These are phyloP conservation scores for Ramaria sp. DNA, from an alignment of 768 basidiomycete species.

Conservation along the genomic window DNA sequence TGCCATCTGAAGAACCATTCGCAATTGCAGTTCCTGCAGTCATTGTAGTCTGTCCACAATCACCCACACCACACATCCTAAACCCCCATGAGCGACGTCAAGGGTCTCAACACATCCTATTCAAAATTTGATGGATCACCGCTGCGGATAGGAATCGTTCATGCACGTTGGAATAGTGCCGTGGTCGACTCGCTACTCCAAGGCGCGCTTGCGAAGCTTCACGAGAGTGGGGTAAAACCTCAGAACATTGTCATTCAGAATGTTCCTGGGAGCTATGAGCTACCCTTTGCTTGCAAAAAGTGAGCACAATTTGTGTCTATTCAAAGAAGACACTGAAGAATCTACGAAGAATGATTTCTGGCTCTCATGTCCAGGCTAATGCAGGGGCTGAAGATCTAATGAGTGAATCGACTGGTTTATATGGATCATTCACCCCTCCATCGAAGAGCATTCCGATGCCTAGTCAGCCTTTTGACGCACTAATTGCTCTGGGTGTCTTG, in stretches of 20 bases:
- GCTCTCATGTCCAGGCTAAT: conserved; percentile 70
- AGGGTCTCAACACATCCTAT: conserved; percentile 57
- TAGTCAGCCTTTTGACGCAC: conserved; percentile 75
- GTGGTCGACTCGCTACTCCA: conserved; percentile 80
- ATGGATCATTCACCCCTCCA: conserved; percentile 29
- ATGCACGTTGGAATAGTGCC: conserved; percentile 88
- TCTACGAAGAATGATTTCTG: conserved; percentile 66
- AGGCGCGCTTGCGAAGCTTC: conserved; percentile 72
- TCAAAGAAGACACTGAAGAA: conserved; percentile 5
- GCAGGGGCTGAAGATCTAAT: conserved; percentile 76
- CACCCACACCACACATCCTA: not conserved
- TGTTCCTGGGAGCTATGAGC: conserved; percentile 92
- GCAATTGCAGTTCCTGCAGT: conserved; percentile 19
- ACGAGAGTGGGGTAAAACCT: conserved; percentile 77
- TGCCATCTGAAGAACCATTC: conserved; percentile 24
- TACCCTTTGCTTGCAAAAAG: conserved; percentile 79
- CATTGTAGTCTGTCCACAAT: not conserved
- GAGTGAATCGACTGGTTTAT: conserved; percentile 44
- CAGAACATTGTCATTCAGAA: conserved; percentile 84
- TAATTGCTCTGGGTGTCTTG: conserved; percentile 95
- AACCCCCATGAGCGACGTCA: conserved; percentile 57
- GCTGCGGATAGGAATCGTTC: conserved; percentile 84
- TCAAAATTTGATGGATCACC: conserved; percentile 65
- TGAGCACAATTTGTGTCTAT: conserved; percentile 27
- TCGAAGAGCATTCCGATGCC: conserved; percentile 28